phyloP scores from a whole-genome alignment of 2,329 filamentous ascomycete genomes.

The Parafenestella ontariensis region DNA sequence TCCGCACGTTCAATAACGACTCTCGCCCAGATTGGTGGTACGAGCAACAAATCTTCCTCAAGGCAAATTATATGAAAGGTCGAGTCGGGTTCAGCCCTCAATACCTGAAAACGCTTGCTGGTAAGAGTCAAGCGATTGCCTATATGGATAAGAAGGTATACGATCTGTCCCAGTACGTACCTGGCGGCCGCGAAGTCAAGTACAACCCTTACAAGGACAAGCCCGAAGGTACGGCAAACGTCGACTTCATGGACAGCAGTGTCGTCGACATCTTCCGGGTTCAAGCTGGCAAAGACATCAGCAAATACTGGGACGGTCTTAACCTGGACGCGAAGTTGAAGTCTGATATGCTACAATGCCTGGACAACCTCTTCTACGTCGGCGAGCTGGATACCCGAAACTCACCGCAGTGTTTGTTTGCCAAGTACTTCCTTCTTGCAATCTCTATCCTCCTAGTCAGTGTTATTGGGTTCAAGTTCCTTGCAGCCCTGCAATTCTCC shows the following conservation, averaged over 20 bases:
- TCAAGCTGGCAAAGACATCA: constrained; percentile 79
- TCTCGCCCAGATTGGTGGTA: constrained; percentile 89
- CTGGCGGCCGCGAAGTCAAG: constrained; percentile 72
- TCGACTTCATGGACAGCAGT: constrained; percentile 80
- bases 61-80: constrained; percentile 82
- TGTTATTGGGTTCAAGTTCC: constrained; percentile 94
- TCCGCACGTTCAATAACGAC: constrained; percentile 83
- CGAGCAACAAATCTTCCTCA: constrained; percentile 82
- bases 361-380: constrained; percentile 95
- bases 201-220: constrained; percentile 56
- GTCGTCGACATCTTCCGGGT: constrained; percentile 80
- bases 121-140: constrained; percentile 72
- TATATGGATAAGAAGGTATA: constrained; percentile 84
- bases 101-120: constrained; percentile 76
- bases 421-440: constrained; percentile 86
- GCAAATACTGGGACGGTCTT: constrained; percentile 80
- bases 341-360: constrained; percentile 76
- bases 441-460: constrained; percentile 80
- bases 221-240: constrained; percentile 54
- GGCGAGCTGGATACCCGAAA: constrained; percentile 91
- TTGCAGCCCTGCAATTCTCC: constrained; percentile 93
- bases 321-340: constrained; percentile 64
- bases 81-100: constrained; percentile 81
- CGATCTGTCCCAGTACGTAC: constrained; percentile 84
- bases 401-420: constrained; percentile 83